Evolutionary conservation across 495 filamentous ascomycete genomes (phyloP).

Genomic region (Neohortaea acidophila): DNA sequence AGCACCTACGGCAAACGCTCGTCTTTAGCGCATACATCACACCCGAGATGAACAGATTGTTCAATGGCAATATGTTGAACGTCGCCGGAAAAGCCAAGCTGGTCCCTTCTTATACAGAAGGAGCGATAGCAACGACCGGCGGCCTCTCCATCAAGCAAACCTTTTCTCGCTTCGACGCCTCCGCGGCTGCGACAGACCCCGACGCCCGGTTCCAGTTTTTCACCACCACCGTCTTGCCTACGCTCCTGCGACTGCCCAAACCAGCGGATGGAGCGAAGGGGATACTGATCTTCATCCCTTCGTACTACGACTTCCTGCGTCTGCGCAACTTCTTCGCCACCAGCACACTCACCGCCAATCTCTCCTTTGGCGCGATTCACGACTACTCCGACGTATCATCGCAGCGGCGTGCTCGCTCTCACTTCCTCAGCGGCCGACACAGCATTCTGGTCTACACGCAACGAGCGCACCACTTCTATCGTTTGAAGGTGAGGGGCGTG

Average conservation of each 20-base stretch:
- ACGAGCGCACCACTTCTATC: constrained; percentile 83
- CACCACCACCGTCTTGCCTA: constrained; percentile 59
- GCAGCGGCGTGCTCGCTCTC: constrained; percentile 65
- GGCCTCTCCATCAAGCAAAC: constrained; percentile 60
- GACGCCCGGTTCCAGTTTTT: constrained; percentile 90
- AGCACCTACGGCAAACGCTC: constrained; percentile 68
- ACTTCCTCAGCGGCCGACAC: constrained; percentile 72
- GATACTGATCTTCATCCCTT: constrained; percentile 73
- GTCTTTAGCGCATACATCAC: constrained; percentile 69
- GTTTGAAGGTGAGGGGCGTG: constrained; percentile 66
- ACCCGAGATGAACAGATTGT: constrained; percentile 71
- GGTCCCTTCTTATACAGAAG: constrained; percentile 39
- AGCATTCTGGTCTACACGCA: constrained; percentile 80
- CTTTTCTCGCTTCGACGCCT: constrained; percentile 73
- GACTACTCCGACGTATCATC: constrained; percentile 70
- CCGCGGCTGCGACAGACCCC: constrained; percentile 54
- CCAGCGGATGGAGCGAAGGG: constrained; percentile 35
- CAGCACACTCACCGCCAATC: constrained; percentile 44
- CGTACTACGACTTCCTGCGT: constrained; percentile 85
- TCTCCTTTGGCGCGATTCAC: constrained; percentile 73
- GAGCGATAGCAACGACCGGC: constrained; percentile 35
- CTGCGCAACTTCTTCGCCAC: constrained; percentile 79
- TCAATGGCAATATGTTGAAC: constrained; percentile 63
- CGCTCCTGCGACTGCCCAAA: constrained; percentile 43
- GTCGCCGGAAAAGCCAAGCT: constrained; percentile 60